A percentile compares a stretch with the other conserved stretches of the same genome.
Conservation (phyloP, 768 basidiomycete genomes). For the Boletus tomentosulus region DNA sequence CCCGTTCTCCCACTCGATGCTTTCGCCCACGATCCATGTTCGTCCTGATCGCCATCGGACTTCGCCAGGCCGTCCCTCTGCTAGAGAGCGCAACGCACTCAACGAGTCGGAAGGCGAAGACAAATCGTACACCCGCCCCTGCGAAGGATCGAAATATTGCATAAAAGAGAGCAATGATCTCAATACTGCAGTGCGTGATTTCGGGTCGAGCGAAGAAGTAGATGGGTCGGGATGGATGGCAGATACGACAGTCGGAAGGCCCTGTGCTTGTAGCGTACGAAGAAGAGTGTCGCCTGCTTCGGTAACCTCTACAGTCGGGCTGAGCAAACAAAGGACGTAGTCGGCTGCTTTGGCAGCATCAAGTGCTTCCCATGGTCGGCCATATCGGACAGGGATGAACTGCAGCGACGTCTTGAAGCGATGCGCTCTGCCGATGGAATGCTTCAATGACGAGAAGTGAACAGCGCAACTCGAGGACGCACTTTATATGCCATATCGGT, state of each 20-base stretch:
- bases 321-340: conserved; percentile 84
- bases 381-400: conserved; percentile 73
- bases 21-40: conserved; percentile 71
- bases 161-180: conserved; percentile 94
- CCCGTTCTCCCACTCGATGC: conserved; percentile 59
- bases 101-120: conserved; percentile 58
- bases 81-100: conserved; percentile 70
- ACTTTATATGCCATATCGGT: conserved; percentile 64
- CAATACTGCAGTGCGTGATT: conserved; percentile 62
- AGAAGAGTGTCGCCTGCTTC: conserved; percentile 83
- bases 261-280: conserved; percentile 85
- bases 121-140: conserved; percentile 73
- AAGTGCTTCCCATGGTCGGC: conserved; percentile 68
- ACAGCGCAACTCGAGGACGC: conserved; percentile 15
- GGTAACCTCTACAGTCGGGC: conserved; percentile 78
- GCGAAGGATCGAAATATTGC: conserved; percentile 88
- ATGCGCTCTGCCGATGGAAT: conserved; percentile 53
- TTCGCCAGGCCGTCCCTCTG: conserved; percentile 79
- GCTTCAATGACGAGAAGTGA: conserved; percentile 1
- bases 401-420: conserved; percentile 91
- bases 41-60: conserved; percentile 83
- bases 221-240: conserved; percentile 56
- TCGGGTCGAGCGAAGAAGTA: conserved; percentile 47
- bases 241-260: conserved; percentile 79
- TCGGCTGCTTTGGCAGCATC: conserved; percentile 87